phyloP scores from a whole-genome alignment of 2,329 filamentous ascomycete genomes.

The Nannizziopsis arthrosporioides region DNA sequence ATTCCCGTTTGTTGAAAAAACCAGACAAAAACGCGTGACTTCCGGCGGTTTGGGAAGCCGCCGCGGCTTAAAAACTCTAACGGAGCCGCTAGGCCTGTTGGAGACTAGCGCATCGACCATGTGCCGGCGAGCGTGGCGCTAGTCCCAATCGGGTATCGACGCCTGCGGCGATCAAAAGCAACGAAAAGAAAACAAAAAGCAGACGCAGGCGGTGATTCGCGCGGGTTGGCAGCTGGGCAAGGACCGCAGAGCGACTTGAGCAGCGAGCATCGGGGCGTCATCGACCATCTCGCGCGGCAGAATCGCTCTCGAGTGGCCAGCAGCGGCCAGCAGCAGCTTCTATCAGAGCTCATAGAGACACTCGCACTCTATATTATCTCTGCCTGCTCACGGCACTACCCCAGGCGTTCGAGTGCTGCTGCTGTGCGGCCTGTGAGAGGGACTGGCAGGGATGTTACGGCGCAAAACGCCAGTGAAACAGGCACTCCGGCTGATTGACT shows the following conservation, averaged over 20 bases:
- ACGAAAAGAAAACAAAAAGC: not conserved
- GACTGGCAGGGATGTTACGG: not conserved
- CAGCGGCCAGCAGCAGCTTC: too few species aligned
- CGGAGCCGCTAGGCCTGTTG: slow-evolving; percentile 18
- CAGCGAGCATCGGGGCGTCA: not conserved
- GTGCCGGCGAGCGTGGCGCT: slow-evolving; percentile 1
- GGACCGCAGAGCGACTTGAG: too few species aligned
- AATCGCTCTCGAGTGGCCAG: not conserved
- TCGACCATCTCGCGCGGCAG: not conserved
- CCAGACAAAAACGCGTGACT: not conserved
- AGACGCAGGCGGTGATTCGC: not conserved
- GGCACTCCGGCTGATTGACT: not conserved
- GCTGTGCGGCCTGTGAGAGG: too few species aligned
- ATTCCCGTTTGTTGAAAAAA: not conserved
- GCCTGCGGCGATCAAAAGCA: slow-evolving; percentile 5
- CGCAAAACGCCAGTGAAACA: slow-evolving; percentile 1
- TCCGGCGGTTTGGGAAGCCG: slow-evolving; percentile 8
- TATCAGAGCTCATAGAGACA: too few species aligned
- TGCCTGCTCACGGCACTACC: too few species aligned
- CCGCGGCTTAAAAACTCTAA: slow-evolving; percentile 20
- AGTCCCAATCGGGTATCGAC: not conserved
- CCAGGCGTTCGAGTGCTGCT: too few species aligned
- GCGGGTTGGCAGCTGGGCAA: not conserved
- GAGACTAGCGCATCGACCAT: slow-evolving; percentile 17
- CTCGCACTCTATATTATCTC: too few species aligned